Evolutionary conservation across 495 filamentous ascomycete species (phyloP), one percentile per base, ranked within the genome.

Genomic region (Aspergillus steynii): DNA sequence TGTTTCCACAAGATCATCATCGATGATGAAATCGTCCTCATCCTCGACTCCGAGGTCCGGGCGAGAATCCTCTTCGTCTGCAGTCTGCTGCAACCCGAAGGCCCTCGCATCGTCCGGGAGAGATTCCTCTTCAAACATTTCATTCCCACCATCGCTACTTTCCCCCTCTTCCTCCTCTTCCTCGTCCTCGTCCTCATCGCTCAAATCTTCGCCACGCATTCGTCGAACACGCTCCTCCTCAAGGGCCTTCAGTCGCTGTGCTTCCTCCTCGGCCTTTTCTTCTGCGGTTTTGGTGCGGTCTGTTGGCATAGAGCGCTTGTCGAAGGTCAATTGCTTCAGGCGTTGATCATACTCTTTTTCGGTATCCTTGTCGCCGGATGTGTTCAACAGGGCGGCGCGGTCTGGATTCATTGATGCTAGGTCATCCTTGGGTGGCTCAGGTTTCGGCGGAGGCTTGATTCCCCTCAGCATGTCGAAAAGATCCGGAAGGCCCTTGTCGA

Each of bases 221-320:
- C 78, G 71, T 52, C 79, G 74, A 62, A 73, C 48, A 58, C 93
- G 83, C 63, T 89, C 84, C 64, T 89, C 87, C 71, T 98, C 96
- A 4, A 96, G 80, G 49, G 88, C 85, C 74, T 88, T 89, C 58
- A 98, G 71, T 46, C 86, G 81, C 57, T 85, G 80, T 1, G 90
- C 87, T 62, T 91, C 89, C 68, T 92, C 89, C 64, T 85, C 84
- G 7, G 81, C 83, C 71, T 85, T 90, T 72, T 99, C 93, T 64
- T 98, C 93, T 45, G 90, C 90, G 6, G 96, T 96, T 77, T 96
- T 94, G 0, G 92, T 93, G 50, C 90, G 85, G 60, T 96, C 90
- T 9, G 91, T 88, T 14, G 96, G 95, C 59, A 88, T 82, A 5
- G 95, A 90, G 65, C 91, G 81, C 69, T 89, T 86, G 65, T 98